A percentile compares a stretch with the other conserved stretches of the same genome.
These are phyloP conservation scores for Sugiyamaella pinicola DNA, from an alignment of 1,139 yeast species.

Conservation along the genomic window DNA sequence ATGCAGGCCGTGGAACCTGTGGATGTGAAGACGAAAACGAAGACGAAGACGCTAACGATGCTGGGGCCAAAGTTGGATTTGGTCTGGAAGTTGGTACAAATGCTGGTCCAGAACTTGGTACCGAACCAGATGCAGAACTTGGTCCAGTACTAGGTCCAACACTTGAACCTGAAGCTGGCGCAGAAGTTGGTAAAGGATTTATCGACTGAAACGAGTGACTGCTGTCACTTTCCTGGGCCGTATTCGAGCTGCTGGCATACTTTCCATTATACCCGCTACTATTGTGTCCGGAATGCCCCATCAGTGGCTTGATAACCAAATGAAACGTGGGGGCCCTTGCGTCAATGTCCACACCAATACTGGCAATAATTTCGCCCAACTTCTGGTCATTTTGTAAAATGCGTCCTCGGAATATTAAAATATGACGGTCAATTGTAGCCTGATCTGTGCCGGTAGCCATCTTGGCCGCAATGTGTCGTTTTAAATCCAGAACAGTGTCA, in stretches of 20 bases:
- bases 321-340: conserved; percentile 21
- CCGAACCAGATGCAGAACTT: neutral
- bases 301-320: conserved; percentile 21
- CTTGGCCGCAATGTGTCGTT: conserved; percentile 11
- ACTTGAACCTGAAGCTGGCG: neutral
- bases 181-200: too few species aligned
- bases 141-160: neutral
- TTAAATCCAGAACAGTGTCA: conserved; percentile 20
- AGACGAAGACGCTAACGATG: neutral
- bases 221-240: too few species aligned
- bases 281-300: neutral
- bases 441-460: conserved; percentile 10
- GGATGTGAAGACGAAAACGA: too few species aligned
- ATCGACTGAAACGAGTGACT: too few species aligned
- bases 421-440: conserved; percentile 21
- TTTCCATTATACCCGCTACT: too few species aligned
- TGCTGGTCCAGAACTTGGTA: neutral
- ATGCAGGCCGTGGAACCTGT: too few species aligned
- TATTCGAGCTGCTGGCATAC: too few species aligned
- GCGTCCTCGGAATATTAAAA: conserved; percentile 23
- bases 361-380: conserved; percentile 5
- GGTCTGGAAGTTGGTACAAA: neutral
- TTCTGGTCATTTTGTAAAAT: conserved; percentile 21
- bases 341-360: conserved; percentile 10
- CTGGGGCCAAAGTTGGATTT: neutral